phyloP scores from a whole-genome alignment of 73 alveolate species.

The Vitrella brassicaformis region DNA sequence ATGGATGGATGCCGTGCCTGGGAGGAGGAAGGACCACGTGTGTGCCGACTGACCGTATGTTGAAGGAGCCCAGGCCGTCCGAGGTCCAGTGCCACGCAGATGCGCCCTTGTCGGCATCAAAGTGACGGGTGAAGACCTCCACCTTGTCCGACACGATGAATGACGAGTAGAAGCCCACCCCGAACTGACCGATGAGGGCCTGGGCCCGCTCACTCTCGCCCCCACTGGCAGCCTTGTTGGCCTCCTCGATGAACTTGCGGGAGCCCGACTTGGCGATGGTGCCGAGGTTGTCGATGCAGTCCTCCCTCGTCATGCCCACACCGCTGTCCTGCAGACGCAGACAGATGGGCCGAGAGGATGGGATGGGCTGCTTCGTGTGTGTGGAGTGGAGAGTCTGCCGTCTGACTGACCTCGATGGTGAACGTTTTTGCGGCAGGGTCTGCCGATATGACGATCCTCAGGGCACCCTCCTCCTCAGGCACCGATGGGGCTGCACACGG shows the following conservation, averaged over 20 bases:
- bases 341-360: not conserved
- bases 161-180: constrained; percentile 87
- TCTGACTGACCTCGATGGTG: not conserved
- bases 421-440: not conserved
- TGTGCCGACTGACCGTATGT: not conserved
- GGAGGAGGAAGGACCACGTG: no score
- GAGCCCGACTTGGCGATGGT: constrained; percentile 99
- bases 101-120: constrained; percentile 55
- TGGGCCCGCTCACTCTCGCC: constrained; percentile 45
- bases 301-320: constrained; percentile 10
- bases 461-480: not conserved
- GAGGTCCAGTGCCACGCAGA: not conserved
- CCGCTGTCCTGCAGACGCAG: not conserved
- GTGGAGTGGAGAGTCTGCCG: not conserved
- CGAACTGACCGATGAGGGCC: constrained; percentile 43
- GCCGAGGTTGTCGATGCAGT: constrained; percentile 23
- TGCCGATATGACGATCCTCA: not conserved
- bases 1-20: no score
- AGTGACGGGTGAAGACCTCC: constrained; percentile 37
- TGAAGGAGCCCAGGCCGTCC: not conserved
- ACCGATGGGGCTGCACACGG: no score
- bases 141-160: constrained; percentile 83
- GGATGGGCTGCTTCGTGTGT: not conserved
- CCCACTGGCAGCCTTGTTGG: constrained; percentile 59
- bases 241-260: constrained; percentile 91